Evolutionary conservation across 306 rosid species (phyloP), one percentile per base, ranked within the genome.

Genomic region (Vachellia pachyceras): DNA sequence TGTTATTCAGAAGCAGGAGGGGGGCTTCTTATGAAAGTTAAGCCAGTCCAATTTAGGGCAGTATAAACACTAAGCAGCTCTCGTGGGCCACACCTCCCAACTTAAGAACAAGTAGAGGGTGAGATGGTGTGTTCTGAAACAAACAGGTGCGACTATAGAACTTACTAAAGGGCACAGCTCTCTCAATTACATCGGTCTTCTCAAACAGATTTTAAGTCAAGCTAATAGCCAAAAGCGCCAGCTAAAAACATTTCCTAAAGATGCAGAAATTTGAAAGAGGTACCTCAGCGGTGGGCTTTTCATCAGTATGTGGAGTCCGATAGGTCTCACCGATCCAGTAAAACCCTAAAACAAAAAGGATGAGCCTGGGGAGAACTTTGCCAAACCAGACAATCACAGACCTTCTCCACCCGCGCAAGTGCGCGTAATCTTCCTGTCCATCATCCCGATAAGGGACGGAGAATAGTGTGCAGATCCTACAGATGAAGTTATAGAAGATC

Each of bases 341-440:
- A 83, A 95, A 95, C 77, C 99, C 99, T 41, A 95, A 36, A 64
- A 93, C 44, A 73, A 91, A 88, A 39, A 95, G 91, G 87, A 95
- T 23, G 47, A 61, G 55, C 84, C 99, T 95, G 33, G 97, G 73
- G 18, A 91, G 81, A 20, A 84, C 82, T 69, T 83, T 89, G 67
- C 99, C 97, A 52, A 88, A 84, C 78, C 54, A 79, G 41, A 90
- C 85, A 63, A 91, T 90, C 61, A 95, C 94, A 39, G 76, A 60
- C 83, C 94, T 86, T 73, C 94, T 86, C 97, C 97, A 93, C 7
- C 97, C 97, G 25, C 77, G 87, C 86, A 93, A 14, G 54, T 93
- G 97, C 5, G 91, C 93, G 40, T 88, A 93, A 73, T 90, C 97
- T 72, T 90, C 97, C 77, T 93, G 90, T 57, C 84, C 97, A 33